Conservation (phyloP, 805 yeast genomes). For the Zygoascus ofunaensis region DNA sequence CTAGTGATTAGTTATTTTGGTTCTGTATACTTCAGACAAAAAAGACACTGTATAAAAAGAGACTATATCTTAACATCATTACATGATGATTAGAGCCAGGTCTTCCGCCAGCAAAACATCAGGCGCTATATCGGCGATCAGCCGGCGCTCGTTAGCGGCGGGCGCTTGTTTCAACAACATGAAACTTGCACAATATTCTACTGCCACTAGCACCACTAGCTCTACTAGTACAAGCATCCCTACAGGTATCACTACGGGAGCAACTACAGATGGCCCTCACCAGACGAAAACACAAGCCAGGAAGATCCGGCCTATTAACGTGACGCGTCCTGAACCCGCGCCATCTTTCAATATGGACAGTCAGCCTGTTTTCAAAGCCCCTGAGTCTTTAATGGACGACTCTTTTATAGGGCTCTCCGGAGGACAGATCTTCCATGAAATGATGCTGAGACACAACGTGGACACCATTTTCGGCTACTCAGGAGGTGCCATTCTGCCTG, state of each 20-base stretch:
- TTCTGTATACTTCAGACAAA: no score
- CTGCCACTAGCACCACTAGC: not conserved
- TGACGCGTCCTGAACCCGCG: constrained; percentile 29
- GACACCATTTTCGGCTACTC: constrained; percentile 97
- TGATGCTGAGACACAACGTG: constrained; percentile 94
- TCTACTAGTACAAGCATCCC: not conserved
- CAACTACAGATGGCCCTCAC: no score
- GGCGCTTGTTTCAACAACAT: no score
- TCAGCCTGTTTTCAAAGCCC: not conserved
- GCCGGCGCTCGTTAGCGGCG: no score
- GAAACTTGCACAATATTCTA: no score
- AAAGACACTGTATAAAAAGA: no score
- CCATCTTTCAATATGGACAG: constrained; percentile 27
- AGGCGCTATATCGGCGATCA: no score
- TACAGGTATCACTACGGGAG: not conserved
- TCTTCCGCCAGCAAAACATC: no score
- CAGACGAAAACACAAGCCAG: not conserved
- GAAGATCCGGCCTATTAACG: not conserved
- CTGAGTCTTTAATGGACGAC: constrained; percentile 4
- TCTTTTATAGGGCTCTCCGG: constrained; percentile 93
- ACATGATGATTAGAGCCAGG: not conserved
- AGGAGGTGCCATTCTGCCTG: constrained; percentile 98
- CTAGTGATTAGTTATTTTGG: no score
- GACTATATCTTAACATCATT: no score
- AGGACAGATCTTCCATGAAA: constrained; percentile 96